phyloP scores from a whole-genome alignment of 2,329 filamentous ascomycete genomes.

The Pyricularia pennisetigena region DNA sequence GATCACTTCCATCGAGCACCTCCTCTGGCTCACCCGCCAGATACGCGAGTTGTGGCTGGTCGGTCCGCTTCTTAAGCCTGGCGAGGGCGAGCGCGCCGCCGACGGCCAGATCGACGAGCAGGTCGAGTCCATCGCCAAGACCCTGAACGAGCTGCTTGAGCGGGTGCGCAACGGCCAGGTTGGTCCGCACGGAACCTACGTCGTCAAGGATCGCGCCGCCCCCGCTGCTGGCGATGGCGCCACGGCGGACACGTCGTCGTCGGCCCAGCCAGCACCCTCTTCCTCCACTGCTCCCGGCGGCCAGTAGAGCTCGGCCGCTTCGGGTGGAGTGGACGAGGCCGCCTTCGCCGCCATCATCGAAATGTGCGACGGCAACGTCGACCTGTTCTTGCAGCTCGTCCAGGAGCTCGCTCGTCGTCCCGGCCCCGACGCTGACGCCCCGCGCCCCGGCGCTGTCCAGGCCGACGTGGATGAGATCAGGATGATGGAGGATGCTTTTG shows the following conservation, averaged over 20 bases:
- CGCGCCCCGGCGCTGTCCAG: background rate
- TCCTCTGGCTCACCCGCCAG: constrained; percentile 34
- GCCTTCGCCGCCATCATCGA: background rate
- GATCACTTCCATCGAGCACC: constrained; percentile 31
- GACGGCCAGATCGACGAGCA: constrained; percentile 22
- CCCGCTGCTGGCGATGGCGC: constrained; percentile 1
- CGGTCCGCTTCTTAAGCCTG: constrained; percentile 32
- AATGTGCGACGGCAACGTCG: background rate
- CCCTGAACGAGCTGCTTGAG: constrained; percentile 21
- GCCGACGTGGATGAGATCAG: background rate
- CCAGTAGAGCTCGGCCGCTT: background rate
- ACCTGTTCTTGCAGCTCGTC: background rate
- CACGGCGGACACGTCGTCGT: background rate
- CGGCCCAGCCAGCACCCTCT: background rate
- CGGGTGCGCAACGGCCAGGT: constrained; percentile 12
- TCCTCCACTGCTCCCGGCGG: background rate
- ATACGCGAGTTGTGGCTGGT: constrained; percentile 40
- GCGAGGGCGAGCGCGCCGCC: constrained; percentile 28
- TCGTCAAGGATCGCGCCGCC: constrained; percentile 6
- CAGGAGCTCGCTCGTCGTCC: background rate
- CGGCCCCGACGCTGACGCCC: no score
- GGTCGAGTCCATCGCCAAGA: constrained; percentile 23
- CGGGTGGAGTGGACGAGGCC: background rate
- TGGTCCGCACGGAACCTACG: constrained; percentile 14
- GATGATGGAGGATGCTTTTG: background rate